phyloP scores from a whole-genome alignment of 1,139 yeast genomes.

The Debaryomyces subglobosus region DNA sequence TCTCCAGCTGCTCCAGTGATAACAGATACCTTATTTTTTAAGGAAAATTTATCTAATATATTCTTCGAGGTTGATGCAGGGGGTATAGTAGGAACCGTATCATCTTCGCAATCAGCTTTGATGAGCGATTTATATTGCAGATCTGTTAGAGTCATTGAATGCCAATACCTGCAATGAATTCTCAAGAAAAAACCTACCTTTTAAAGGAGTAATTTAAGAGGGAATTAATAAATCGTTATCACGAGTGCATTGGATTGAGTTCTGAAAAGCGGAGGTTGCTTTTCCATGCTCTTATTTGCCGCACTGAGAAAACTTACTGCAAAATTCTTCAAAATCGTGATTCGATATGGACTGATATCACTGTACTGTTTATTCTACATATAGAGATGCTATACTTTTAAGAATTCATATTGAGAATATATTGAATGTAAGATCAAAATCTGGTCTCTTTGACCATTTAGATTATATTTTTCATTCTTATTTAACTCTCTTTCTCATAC shows the following conservation, averaged over 20 bases:
- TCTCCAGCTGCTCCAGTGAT: conserved; percentile 85
- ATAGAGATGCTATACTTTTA: no score
- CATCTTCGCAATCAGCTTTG: background rate
- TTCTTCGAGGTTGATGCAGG: conserved; percentile 24
- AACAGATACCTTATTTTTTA: conserved; percentile 78
- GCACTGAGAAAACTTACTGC: background rate
- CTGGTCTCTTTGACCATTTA: no score
- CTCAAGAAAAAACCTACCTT: background rate
- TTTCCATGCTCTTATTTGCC: background rate
- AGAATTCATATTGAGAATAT: no score
- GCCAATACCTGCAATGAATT: background rate
- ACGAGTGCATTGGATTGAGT: no score
- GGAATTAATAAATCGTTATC: no score
- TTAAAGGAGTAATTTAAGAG: no score
- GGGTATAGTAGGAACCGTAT: conserved; percentile 25
- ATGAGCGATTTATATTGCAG: conserved; percentile 2
- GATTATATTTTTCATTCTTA: no score
- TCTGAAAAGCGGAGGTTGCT: background rate
- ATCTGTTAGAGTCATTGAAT: conserved; percentile 3
- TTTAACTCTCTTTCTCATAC: no score
- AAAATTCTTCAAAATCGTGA: background rate
- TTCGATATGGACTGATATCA: no score
- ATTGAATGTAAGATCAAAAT: no score
- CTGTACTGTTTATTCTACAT: no score
- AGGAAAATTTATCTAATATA: conserved; percentile 53